phyloP scores from a whole-genome alignment of 768 basidiomycete species.

The Leccinum rimulosum region DNA sequence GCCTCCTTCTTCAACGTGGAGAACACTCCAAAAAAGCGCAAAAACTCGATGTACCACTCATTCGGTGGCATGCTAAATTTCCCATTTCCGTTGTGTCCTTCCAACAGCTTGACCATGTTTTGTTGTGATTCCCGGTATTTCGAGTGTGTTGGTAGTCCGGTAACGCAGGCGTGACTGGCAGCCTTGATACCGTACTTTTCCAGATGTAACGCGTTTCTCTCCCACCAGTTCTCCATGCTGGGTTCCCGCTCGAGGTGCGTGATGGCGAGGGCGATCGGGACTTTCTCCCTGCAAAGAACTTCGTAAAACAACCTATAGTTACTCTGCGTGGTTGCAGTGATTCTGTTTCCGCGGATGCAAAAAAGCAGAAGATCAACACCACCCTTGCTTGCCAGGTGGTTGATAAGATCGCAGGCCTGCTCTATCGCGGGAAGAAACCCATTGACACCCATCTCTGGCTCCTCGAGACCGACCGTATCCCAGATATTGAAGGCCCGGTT shows the following conservation, averaged over 20 bases:
- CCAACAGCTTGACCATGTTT: conserved; percentile 18
- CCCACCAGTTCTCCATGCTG: conserved; percentile 37
- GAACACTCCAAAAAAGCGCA: conserved; percentile 25
- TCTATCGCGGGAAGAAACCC: conserved; percentile 30
- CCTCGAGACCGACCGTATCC: conserved; percentile 38
- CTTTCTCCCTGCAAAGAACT: conserved; percentile 37
- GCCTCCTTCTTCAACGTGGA: conserved; percentile 20
- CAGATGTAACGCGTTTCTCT: conserved; percentile 23
- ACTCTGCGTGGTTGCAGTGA: conserved; percentile 35
- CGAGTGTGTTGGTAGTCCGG: conserved; percentile 27
- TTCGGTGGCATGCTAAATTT: conserved; percentile 29
- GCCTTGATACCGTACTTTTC: conserved; percentile 26
- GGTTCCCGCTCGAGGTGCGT: conserved; percentile 40
- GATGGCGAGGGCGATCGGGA: conserved; percentile 32
- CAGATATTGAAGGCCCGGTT: conserved; percentile 23
- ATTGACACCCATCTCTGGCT: conserved; percentile 25
- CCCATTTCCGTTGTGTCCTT: conserved; percentile 8
- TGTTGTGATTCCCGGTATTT: conserved; percentile 27
- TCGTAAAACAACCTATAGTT: conserved; percentile 45
- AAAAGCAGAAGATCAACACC: conserved; percentile 43
- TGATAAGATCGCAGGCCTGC: conserved; percentile 34
- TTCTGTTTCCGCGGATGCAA: conserved; percentile 40
- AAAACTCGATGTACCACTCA: conserved; percentile 23
- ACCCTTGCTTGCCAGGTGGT: conserved; percentile 23
- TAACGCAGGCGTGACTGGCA: conserved; percentile 36